Conservation (phyloP, 208 protist genomes). For the Phytomonas francai region DNA sequence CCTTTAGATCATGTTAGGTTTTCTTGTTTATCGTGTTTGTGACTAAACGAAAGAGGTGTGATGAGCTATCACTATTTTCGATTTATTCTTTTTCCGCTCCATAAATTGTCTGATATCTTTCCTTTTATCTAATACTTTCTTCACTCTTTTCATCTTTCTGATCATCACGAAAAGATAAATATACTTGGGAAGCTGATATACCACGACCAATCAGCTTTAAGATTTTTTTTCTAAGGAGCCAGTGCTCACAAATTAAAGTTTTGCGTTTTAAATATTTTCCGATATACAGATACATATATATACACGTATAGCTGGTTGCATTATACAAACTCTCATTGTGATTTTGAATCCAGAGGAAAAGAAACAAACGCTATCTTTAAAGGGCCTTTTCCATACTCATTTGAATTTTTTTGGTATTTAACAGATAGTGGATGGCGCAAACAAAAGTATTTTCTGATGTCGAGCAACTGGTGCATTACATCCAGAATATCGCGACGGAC, state of each 20-base stretch:
- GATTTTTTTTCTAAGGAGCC: constrained; percentile 5
- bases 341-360: background rate
- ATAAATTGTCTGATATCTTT: background rate
- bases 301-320: background rate
- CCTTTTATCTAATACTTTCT: background rate
- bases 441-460: constrained; percentile 1
- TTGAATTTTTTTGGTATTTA: background rate
- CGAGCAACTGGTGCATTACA: constrained; percentile 28
- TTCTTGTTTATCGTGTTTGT: background rate
- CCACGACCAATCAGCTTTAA: background rate
- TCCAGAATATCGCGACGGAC: constrained; percentile 28
- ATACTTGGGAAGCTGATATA: background rate
- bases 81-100: constrained; percentile 2
- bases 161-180: background rate
- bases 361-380: background rate
- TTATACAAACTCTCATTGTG: background rate
- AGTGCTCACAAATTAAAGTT: background rate
- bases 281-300: background rate
- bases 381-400: background rate
- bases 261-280: background rate
- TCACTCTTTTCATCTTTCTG: background rate
- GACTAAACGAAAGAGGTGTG: background rate
- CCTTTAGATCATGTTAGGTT: background rate
- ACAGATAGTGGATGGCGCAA: background rate
- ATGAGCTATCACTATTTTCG: background rate